Conservation (phyloP, 305 asterid species). For the Rubia balearica region DNA sequence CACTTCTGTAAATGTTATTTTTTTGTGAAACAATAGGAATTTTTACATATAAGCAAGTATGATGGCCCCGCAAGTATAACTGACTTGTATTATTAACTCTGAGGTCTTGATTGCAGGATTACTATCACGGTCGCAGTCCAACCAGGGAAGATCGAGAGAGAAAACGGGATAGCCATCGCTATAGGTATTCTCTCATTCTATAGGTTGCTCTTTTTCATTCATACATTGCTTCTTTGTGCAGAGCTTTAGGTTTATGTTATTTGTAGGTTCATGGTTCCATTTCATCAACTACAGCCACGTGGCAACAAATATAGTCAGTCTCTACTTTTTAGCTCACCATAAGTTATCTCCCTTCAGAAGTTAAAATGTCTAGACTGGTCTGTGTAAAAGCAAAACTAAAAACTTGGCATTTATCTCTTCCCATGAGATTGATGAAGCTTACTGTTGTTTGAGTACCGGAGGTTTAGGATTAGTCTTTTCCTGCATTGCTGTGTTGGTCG, state of each 20-base stretch:
- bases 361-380: not conserved
- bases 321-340: not conserved
- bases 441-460: not conserved
- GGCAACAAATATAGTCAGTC: not conserved
- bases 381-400: not conserved
- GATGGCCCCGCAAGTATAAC: not conserved
- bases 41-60: not conserved
- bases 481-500: not conserved
- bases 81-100: conserved; percentile 15
- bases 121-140: conserved; percentile 67
- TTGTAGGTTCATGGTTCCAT: not conserved
- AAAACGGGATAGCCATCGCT: conserved; percentile 74
- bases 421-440: not conserved
- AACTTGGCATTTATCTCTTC: not conserved
- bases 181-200: conserved; percentile 36
- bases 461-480: not conserved
- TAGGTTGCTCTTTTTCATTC: not conserved
- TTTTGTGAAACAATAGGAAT: not conserved
- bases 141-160: conserved; percentile 81
- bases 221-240: not conserved
- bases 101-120: conserved; percentile 39
- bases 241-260: not conserved
- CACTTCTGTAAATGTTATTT: conserved; percentile 7
- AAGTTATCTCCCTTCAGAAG: not conserved
- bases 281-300: no score